A percentile compares a stretch with the other conserved stretches of the same genome.
Evolutionary conservation across 768 basidiomycete genomes (phyloP).

Genomic region (Tulasnella sp.): DNA sequence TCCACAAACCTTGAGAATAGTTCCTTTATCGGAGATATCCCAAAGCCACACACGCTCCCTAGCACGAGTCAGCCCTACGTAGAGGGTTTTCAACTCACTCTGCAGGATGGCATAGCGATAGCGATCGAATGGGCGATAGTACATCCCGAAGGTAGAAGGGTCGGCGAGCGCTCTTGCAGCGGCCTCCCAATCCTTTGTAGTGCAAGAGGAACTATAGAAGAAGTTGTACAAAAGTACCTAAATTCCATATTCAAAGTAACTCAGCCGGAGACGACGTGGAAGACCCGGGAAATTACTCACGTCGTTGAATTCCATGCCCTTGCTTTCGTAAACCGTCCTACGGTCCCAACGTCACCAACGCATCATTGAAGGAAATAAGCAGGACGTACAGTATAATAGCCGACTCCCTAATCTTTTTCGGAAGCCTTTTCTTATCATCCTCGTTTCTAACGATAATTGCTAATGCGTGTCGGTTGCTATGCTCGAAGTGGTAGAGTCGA

Average conservation of each 20-base stretch:
- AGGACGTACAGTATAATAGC: conserved; percentile 29
- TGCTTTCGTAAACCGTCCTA: conserved; percentile 2
- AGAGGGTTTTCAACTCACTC: conserved; percentile 15
- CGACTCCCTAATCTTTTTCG: conserved; percentile 23
- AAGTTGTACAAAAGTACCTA: conserved; percentile 67
- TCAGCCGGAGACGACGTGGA: background rate
- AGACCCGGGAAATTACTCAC: conserved; percentile 1
- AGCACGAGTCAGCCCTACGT: conserved; percentile 16
- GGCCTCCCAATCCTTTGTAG: conserved; percentile 45
- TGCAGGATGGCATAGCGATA: conserved; percentile 6
- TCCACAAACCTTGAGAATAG: conserved; percentile 3
- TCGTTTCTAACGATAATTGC: background rate
- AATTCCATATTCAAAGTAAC: background rate
- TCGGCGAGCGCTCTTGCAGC: conserved; percentile 25
- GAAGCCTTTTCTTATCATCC: conserved; percentile 5
- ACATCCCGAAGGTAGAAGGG: conserved; percentile 5
- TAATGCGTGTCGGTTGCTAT: background rate
- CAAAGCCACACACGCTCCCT: conserved; percentile 14
- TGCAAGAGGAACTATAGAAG: conserved; percentile 49
- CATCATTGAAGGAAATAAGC: background rate
- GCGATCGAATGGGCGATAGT: background rate
- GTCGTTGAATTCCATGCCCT: conserved; percentile 1
- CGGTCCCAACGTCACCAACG: background rate
- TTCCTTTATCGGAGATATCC: background rate
- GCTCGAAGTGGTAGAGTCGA: background rate